phyloP scores from a whole-genome alignment of 371 early-diverging fungal species.

The Smittium mucronatum region DNA sequence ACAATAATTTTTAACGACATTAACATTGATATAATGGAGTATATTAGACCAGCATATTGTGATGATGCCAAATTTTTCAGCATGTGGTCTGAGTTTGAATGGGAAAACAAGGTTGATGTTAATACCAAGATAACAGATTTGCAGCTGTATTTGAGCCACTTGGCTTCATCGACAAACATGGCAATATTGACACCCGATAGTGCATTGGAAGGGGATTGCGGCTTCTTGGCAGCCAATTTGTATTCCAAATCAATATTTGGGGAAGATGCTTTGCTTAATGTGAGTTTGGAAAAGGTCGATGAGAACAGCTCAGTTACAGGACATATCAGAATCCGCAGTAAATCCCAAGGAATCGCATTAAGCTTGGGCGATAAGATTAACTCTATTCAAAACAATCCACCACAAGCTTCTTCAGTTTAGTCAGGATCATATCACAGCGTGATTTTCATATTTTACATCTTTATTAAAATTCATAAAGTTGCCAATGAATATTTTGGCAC shows the following conservation, averaged over 20 bases:
- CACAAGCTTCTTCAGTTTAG: not conserved
- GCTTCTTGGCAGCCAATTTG: constrained; percentile 90
- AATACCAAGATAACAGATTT: constrained; percentile 78
- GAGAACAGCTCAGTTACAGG: constrained; percentile 69
- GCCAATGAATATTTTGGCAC: too few species aligned
- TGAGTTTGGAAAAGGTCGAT: constrained; percentile 71
- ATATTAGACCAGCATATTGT: constrained; percentile 86
- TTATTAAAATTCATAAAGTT: too few species aligned
- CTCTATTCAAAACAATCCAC: not conserved
- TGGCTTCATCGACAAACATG: constrained; percentile 92
- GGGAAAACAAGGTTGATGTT: constrained; percentile 98
- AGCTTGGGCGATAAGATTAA: constrained; percentile 63
- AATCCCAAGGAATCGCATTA: constrained; percentile 95
- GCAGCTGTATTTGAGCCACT: constrained; percentile 68
- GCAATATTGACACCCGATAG: constrained; percentile 84
- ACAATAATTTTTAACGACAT: constrained; percentile 91
- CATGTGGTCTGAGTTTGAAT: constrained; percentile 98
- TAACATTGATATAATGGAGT: constrained; percentile 97
- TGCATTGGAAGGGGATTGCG: constrained; percentile 86
- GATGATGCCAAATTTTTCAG: constrained; percentile 85
- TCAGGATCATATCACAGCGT: too few species aligned
- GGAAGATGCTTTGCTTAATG: constrained; percentile 92
- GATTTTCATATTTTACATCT: too few species aligned
- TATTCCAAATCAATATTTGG: constrained; percentile 91
- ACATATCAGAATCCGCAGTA: constrained; percentile 91